Evolutionary conservation across 441 rosid species (phyloP).

Genomic region (Populus tomentosa): DNA sequence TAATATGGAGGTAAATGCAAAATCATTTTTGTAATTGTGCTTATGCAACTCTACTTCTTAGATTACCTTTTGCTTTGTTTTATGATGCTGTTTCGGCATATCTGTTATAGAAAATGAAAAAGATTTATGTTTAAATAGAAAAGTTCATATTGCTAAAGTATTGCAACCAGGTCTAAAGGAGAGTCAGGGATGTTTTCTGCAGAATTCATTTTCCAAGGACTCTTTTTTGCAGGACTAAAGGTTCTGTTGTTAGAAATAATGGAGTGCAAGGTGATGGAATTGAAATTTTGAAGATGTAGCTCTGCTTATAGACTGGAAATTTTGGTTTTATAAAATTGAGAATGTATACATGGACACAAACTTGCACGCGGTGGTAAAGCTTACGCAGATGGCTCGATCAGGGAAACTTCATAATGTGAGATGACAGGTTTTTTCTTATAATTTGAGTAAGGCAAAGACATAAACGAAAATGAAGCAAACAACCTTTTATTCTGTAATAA

Average conservation of each 20-base stretch:
- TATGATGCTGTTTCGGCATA: no score
- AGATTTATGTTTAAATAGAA: not conserved
- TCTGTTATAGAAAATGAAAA: not conserved
- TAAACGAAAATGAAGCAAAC: not conserved
- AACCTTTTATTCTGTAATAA: not conserved
- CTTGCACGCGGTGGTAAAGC: not conserved
- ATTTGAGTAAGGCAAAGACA: not conserved
- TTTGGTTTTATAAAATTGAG: not conserved
- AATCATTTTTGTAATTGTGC: not conserved
- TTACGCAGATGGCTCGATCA: not conserved
- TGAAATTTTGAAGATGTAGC: not conserved
- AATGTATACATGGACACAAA: not conserved
- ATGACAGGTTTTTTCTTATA: not conserved
- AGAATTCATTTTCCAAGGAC: no score
- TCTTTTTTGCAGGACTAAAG: not conserved
- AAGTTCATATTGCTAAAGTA: not conserved
- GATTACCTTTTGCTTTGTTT: not conserved
- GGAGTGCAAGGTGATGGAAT: not conserved
- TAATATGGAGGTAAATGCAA: not conserved
- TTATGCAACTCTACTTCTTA: not conserved
- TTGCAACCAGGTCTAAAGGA: not conserved
- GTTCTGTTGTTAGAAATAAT: not conserved
- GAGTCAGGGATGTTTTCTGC: not conserved
- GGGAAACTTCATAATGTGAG: not conserved
- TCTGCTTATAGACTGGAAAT: not conserved